A percentile compares a stretch with the other conserved stretches of the same genome.
Conservation (phyloP, 1,284 basidiomycete genomes). For the Sanghuangporus weigelae region DNA sequence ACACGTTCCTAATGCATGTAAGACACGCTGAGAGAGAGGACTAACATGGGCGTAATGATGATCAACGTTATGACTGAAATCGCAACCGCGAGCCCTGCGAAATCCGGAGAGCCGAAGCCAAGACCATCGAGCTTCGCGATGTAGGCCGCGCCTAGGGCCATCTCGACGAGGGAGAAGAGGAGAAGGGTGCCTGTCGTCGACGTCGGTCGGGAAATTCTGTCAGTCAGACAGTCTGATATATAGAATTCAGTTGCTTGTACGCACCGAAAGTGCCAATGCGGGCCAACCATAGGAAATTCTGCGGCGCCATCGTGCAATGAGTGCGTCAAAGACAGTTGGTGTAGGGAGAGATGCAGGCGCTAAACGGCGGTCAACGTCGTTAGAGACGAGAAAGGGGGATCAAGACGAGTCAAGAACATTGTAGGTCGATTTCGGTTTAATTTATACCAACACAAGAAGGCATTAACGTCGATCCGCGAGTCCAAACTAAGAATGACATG, state of each 20-base stretch:
- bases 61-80: slow-evolving; percentile 17
- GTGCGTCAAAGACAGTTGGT: not conserved
- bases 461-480: too few species aligned
- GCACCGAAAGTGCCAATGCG: slow-evolving; percentile 14
- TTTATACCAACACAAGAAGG: not conserved
- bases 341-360: not conserved
- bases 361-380: too few species aligned
- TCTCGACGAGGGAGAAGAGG: slow-evolving; percentile 18
- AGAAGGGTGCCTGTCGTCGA: slow-evolving; percentile 4
- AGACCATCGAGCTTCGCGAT: slow-evolving; percentile 8
- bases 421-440: not conserved
- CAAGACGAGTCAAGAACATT: not conserved
- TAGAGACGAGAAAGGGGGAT: too few species aligned
- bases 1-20: not conserved
- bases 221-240: not conserved
- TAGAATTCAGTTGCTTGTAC: not conserved
- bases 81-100: slow-evolving; percentile 13
- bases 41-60: slow-evolving; percentile 15
- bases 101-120: not conserved
- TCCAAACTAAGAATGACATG: too few species aligned
- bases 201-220: not conserved
- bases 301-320: not conserved
- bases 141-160: slow-evolving; percentile 12
- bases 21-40: not conserved
- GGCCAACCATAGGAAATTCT: not conserved